Evolutionary conservation across 257 asterid species (phyloP), one percentile per base, ranked within the genome.

Genomic region (Nicotiana attenuata): DNA sequence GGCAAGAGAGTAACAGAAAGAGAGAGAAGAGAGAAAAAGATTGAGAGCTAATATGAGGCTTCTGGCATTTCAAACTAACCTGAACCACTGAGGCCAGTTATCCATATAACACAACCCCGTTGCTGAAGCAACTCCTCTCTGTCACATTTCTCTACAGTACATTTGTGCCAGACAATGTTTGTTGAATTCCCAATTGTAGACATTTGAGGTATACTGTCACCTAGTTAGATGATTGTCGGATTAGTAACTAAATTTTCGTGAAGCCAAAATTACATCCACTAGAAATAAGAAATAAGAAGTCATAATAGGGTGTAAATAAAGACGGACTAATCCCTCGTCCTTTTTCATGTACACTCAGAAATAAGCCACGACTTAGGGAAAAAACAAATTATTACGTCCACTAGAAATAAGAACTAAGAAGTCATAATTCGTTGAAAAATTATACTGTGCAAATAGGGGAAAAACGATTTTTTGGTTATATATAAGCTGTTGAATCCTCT

Each of bases 31-130:
- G 29, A 68, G 31, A 38, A n/a, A 68, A 69, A 38, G 3, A 41
- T 45, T 17, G 22, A 71, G 15, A 71, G n/a, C 60, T 60, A 22
- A 24, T 24, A 50, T 14, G 79, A 75, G 26, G 63, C 38, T 75
- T 24, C 26, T 24, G 79, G 10, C 24, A 50, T 75, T 71, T 75
- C 19, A 22, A 9, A 88, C 96, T 83, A 73, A 96, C 99, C 99
- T 90, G 99, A 96, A 88, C 99, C 99, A 84, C 99, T 96, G 47
- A 96, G 93, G 35, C 99, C 99, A 81, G 99, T 96, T 82, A 96
- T 89, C 99, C 99, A 96, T 86, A 96, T 84, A 81, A 94, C 98
- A 88, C 98, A 93, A 28, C 99, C 99, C 89, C 90, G 95, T 84
- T 96, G 99, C 86, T 90, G 93, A 82, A 96, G 98, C 96, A 96